Evolutionary conservation across 768 basidiomycete species (phyloP), one percentile per base, ranked within the genome.

Genomic region (Suillus brevipes): DNA sequence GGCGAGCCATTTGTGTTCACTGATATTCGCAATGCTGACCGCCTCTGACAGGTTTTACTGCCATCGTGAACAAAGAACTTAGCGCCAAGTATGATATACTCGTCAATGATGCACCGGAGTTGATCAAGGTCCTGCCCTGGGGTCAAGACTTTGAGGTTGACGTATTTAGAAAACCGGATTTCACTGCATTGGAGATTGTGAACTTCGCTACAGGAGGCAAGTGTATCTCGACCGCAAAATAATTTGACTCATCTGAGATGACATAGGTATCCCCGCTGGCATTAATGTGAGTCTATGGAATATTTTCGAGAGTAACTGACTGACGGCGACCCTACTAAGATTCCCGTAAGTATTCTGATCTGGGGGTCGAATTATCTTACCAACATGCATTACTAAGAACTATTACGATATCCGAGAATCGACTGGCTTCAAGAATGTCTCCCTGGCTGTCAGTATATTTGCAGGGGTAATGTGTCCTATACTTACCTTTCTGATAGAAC

Each of bases 401-500:
- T 94, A 94, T 70, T 94, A 93, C 70, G 86, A 93, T 65, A 85
- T 95, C 66, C 85, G 94, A 50, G 94, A 92, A 73, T 83, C 86
- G 3, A 81, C 82, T 42, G 94, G 94, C 0, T 95, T 95, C 79
- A 95, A 95, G 80, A 95, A 95, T 70, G 94, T 95, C 45, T 92
- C 90, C 0, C 83, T 95, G 34, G 87, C 89, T 1, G 90, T 90
- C 75, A 66, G 89, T 75, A 23, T n/a, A 43, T 42, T 40, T 37
- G 10, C 9, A 36, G 64, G 37, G 42, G 42, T 14, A 57, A 42
- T 45, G 36, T 36, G 43, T 9, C 40, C 10, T 40, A 18, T 42
- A 20, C 58, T 59, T 20, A 59, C 43, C 16, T 59, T 56, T 34
- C 52, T 36, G 23, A 9, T 68, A 92, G 86, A 95, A 95, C 76